A percentile compares a stretch with the other conserved stretches of the same genome.
Conservation (phyloP, 257 asterid species). For the Penstemon davidsonii region DNA sequence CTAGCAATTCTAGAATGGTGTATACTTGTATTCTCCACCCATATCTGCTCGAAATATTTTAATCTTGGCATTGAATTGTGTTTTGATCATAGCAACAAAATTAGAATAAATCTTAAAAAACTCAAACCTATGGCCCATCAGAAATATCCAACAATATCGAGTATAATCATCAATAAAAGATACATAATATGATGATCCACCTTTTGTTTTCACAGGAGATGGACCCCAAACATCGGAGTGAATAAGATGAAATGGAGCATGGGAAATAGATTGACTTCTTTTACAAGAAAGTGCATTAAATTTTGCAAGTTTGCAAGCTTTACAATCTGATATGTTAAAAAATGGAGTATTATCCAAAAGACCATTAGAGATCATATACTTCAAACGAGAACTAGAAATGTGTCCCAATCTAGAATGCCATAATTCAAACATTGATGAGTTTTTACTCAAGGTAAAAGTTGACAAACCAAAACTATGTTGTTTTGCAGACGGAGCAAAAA, state of each 20-base stretch:
- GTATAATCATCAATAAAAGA: background rate
- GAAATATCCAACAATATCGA: constrained; percentile 7
- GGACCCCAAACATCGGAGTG: constrained; percentile 24
- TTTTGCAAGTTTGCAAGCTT: constrained; percentile 4
- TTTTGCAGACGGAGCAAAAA: background rate
- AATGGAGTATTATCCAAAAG: background rate
- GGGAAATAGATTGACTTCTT: background rate
- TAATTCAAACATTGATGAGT: constrained; percentile 1
- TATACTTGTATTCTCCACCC: background rate
- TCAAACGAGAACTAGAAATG: background rate
- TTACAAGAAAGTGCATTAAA: background rate
- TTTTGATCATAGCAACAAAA: background rate
- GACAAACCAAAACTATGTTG: constrained; percentile 6
- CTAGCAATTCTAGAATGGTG: background rate
- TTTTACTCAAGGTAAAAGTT: background rate
- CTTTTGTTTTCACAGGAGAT: background rate
- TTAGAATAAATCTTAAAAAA: background rate
- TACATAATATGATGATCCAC: background rate
- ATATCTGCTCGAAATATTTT: too few species aligned
- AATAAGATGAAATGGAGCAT: constrained; percentile 19
- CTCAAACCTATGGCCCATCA: background rate
- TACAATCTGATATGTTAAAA: constrained; percentile 4
- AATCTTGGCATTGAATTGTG: background rate
- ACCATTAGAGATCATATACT: too few species aligned
- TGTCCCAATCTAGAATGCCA: constrained; percentile 16